phyloP scores from a whole-genome alignment of 2,329 filamentous ascomycete species.

The Cercospora sp. region DNA sequence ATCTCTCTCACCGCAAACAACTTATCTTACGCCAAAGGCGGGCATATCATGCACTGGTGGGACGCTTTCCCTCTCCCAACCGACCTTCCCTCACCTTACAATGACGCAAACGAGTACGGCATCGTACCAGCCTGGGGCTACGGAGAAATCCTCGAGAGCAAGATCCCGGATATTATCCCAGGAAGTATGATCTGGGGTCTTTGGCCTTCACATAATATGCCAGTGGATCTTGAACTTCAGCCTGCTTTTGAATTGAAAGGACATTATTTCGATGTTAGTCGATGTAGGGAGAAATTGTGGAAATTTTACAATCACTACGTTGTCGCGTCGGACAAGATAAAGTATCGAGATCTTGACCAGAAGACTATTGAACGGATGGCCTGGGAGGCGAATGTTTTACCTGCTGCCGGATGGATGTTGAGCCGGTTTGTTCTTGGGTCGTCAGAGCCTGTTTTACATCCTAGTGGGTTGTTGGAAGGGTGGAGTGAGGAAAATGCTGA shows the following conservation, averaged over 20 bases:
- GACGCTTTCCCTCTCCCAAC: constrained; percentile 48
- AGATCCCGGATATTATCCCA: constrained; percentile 36
- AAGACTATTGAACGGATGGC: constrained; percentile 7
- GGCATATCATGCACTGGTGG: constrained; percentile 44
- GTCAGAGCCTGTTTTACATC: constrained; percentile 14
- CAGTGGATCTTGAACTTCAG: constrained; percentile 43
- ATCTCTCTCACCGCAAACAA: constrained; percentile 29
- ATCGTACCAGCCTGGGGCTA: constrained; percentile 55
- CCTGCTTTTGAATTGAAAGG: constrained; percentile 20
- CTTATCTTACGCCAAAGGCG: constrained; percentile 33
- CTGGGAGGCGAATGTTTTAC: constrained; percentile 15
- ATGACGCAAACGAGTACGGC: constrained; percentile 46
- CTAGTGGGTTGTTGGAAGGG: background rate
- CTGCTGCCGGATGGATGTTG: constrained; percentile 22
- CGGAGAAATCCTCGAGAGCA: constrained; percentile 48
- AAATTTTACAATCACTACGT: constrained; percentile 51
- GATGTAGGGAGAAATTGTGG: constrained; percentile 43
- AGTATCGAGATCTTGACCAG: background rate
- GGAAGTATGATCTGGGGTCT: constrained; percentile 48
- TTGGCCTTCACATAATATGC: constrained; percentile 46
- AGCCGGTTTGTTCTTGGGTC: constrained; percentile 19
- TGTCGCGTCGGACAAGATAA: background rate
- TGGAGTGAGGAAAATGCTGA: constrained; percentile 22
- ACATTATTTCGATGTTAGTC: constrained; percentile 44
- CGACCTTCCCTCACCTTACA: constrained; percentile 41